Base-by-base conservation (phyloP, 768 basidiomycete species). In the Pseudohyphozyma bogoriensis region DNA sequence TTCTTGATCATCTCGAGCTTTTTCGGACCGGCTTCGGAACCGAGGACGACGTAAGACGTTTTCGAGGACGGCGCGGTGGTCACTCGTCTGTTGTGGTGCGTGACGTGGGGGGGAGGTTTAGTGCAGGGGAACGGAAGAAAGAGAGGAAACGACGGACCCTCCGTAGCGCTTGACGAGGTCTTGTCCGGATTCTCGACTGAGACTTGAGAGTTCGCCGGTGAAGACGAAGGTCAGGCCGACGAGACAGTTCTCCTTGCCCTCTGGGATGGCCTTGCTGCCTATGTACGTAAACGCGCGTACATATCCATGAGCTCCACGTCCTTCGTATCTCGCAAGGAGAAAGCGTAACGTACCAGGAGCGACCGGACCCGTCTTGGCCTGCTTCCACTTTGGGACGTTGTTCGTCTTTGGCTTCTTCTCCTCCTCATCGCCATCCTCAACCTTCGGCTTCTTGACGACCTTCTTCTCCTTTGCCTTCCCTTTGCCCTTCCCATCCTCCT, bases 101-200 rank as follows among this genome's bases (percentile, higher is more conserved):
- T n/a, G n/a, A n/a, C n/a, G n/a, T n/a, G n/a, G n/a, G n/a, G n/a
- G n/a, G n/a, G n/a, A n/a, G n/a, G n/a, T n/a, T n/a, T 26, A 24
- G 51, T 47, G 28, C 40, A 62, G 28, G 12, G 22, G 3, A 39
- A 22, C 15, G 33, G 13, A 18, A 12, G 44, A 18, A 40, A 10
- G 33, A 4, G 9, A 13, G 24, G 47, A 20, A 3, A 22, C 56
- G 3, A 78, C 87, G 63, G 51, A 90, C 92, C 84, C 92, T 68
- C 90, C 90, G 70, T 83, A 90, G 7, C 91, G 87, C 73, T 99
- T 97, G 0, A 86, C 93, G 9, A 93, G 73, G 68, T 93, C 90
- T 31, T 78, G 72, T 1, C 88, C 85, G 67, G 95, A 91, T 3
- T 96, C 89, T 39, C 95, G 80, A 2, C 88, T 83, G 65, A 97